phyloP scores from a whole-genome alignment of 1,284 basidiomycete genomes.

The Xanthoconium separans region DNA sequence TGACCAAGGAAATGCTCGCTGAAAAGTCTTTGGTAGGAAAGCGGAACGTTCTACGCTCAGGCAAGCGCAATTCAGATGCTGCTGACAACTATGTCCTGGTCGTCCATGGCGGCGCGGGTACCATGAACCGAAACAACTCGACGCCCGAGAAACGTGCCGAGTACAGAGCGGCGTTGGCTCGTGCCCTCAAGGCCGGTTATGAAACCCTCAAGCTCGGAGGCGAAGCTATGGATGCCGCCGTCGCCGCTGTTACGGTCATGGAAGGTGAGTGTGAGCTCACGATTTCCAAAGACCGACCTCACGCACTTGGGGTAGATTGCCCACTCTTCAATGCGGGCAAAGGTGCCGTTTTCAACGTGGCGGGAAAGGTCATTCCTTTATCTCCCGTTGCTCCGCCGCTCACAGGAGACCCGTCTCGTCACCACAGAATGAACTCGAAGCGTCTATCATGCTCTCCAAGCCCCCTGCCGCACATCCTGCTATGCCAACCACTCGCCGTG shows the following conservation, averaged over 20 bases:
- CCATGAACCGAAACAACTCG: constrained; percentile 55
- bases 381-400: not conserved
- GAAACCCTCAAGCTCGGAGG: constrained; percentile 61
- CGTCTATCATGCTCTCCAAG: constrained; percentile 75
- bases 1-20: constrained; percentile 4
- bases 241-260: constrained; percentile 69
- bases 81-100: constrained; percentile 43
- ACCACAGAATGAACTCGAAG: constrained; percentile 72
- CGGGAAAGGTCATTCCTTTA: constrained; percentile 56
- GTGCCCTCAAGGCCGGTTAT: constrained; percentile 63
- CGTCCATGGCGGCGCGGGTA: constrained; percentile 80
- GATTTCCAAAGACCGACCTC: not conserved
- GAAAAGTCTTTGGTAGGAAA: not conserved
- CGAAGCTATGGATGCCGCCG: constrained; percentile 79
- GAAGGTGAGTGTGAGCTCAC: constrained; percentile 51
- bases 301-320: constrained; percentile 47
- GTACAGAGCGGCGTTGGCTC: constrained; percentile 56
- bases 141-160: constrained; percentile 59
- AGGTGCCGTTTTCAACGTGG: constrained; percentile 79
- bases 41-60: constrained; percentile 3
- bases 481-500: constrained; percentile 58
- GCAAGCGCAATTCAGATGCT: constrained; percentile 1
- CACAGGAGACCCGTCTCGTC: no score
- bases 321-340: constrained; percentile 78
- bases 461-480: constrained; percentile 63